phyloP scores from a whole-genome alignment of 495 filamentous ascomycete species.

The Tuber calosporum region DNA sequence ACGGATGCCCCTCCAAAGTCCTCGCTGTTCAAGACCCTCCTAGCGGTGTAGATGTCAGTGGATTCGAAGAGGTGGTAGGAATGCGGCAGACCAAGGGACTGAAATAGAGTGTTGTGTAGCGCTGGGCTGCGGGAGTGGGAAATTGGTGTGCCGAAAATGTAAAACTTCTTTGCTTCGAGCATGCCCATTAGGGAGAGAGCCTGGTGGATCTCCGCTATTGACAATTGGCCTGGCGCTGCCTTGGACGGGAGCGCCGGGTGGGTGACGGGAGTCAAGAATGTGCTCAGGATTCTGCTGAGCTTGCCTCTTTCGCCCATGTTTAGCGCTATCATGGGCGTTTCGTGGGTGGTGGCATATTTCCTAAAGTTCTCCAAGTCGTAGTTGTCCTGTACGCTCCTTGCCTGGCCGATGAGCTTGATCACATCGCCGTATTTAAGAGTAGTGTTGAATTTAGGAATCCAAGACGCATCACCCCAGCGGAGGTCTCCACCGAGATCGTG shows the following conservation, averaged over 20 bases:
- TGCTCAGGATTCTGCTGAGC: slow-evolving; percentile 80
- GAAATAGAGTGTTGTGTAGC: slow-evolving; percentile 82
- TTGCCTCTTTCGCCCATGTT: slow-evolving; percentile 91
- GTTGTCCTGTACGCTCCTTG: slow-evolving; percentile 73
- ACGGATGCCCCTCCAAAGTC: slow-evolving; percentile 90
- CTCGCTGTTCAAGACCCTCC: slow-evolving; percentile 58
- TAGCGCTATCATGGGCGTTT: slow-evolving; percentile 79
- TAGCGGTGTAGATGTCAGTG: slow-evolving; percentile 60
- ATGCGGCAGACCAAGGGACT: slow-evolving; percentile 74
- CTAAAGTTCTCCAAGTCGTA: slow-evolving; percentile 77
- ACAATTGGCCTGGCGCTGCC: slow-evolving; percentile 90
- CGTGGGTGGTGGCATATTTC: slow-evolving; percentile 62
- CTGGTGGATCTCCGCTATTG: slow-evolving; percentile 75
- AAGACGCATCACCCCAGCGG: slow-evolving; percentile 81
- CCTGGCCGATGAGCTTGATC: slow-evolving; percentile 88
- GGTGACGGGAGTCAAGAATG: slow-evolving; percentile 91
- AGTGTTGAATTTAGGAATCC: slow-evolving; percentile 79
- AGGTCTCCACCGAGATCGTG: slow-evolving; percentile 75
- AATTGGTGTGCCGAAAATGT: slow-evolving; percentile 80
- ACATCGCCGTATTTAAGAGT: slow-evolving; percentile 81
- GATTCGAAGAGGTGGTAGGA: slow-evolving; percentile 63
- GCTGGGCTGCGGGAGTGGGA: slow-evolving; percentile 71
- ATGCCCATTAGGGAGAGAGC: slow-evolving; percentile 72
- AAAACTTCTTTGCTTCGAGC: slow-evolving; percentile 69
- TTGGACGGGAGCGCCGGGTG: slow-evolving; percentile 84